These are phyloP conservation scores for Irpex sp. DNA, from an alignment of 1,284 basidiomycete genomes.

Conservation along the genomic window DNA sequence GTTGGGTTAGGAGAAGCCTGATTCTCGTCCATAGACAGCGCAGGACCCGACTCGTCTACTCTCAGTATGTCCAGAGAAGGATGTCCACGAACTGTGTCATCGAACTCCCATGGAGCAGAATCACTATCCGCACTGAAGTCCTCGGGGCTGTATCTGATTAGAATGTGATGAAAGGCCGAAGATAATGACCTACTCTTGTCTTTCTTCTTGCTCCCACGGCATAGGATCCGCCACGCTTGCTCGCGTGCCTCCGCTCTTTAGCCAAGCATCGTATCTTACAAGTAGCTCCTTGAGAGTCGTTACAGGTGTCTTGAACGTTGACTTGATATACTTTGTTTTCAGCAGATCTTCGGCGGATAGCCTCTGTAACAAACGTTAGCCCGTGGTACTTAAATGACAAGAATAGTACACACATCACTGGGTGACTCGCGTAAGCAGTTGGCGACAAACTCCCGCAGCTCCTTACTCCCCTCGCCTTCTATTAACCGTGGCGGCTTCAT, in stretches of 20 bases:
- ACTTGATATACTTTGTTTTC: constrained; percentile 94
- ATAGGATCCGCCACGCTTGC: constrained; percentile 75
- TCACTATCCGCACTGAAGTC: constrained; percentile 22
- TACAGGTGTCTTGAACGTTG: constrained; percentile 65
- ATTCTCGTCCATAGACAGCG: constrained; percentile 18
- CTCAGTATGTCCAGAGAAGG: constrained; percentile 20
- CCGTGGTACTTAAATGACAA: constrained; percentile 7
- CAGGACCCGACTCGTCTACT: constrained; percentile 11
- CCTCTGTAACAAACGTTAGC: constrained; percentile 49
- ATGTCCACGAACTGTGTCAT: constrained; percentile 59
- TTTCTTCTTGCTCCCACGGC: constrained; percentile 67
- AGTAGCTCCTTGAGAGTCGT: constrained; percentile 84
- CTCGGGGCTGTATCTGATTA: not conserved
- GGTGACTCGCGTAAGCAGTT: constrained; percentile 86
- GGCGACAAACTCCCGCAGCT: constrained; percentile 88
- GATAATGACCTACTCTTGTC: constrained; percentile 41
- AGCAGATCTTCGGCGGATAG: constrained; percentile 86
- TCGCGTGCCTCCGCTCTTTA: constrained; percentile 77
- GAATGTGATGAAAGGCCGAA: not conserved
- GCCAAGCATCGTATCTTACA: constrained; percentile 71
- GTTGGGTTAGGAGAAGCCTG: constrained; percentile 36
- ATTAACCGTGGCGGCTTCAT: constrained; percentile 79
- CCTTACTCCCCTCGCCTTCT: constrained; percentile 78
- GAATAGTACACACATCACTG: constrained; percentile 52
- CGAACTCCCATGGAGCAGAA: constrained; percentile 69